Evolutionary conservation across 305 asterid genomes (phyloP).

Genomic region (Rubia tinctorum): DNA sequence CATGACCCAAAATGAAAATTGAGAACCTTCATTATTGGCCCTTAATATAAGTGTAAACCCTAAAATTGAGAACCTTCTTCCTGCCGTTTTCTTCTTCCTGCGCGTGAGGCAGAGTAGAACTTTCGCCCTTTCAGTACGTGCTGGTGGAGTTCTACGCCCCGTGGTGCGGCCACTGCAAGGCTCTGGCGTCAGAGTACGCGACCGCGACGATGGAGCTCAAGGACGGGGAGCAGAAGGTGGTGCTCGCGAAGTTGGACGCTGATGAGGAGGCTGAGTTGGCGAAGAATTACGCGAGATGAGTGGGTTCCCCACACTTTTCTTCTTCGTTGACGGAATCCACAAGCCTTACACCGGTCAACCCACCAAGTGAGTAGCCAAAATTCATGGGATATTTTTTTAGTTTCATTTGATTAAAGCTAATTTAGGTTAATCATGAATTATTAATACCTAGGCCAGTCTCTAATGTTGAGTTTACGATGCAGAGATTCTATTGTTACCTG

Average conservation of each 20-base stretch:
- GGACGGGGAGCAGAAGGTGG: constrained; percentile 55
- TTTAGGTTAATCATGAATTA: background rate
- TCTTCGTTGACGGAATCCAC: constrained; percentile 80
- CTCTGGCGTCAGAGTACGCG: constrained; percentile 88
- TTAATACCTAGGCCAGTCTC: background rate
- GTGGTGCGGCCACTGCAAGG: constrained; percentile 97
- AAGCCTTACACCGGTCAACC: constrained; percentile 69
- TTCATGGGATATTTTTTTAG: background rate
- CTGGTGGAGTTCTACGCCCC: constrained; percentile 96
- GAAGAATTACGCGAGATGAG: constrained; percentile 77
- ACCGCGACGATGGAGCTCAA: constrained; percentile 77
- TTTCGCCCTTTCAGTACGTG: too few species aligned
- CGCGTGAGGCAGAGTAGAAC: too few species aligned
- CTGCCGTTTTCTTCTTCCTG: too few species aligned
- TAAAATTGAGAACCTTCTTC: too few species aligned
- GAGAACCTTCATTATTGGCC: too few species aligned
- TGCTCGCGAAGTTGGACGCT: constrained; percentile 80
- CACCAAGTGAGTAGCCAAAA: constrained; percentile 49
- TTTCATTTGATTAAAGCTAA: background rate
- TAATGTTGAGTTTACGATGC: background rate
- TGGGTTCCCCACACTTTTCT: constrained; percentile 69
- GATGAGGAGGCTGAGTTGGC: constrained; percentile 74
- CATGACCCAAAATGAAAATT: too few species aligned
- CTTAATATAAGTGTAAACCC: too few species aligned
- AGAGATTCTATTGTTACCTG: constrained; percentile 76